Percentiles rank a stretch among this genome's conserved stretches.
phyloP scores from a whole-genome alignment of 495 filamentous ascomycete species.

The Aspergillus asperescens region DNA sequence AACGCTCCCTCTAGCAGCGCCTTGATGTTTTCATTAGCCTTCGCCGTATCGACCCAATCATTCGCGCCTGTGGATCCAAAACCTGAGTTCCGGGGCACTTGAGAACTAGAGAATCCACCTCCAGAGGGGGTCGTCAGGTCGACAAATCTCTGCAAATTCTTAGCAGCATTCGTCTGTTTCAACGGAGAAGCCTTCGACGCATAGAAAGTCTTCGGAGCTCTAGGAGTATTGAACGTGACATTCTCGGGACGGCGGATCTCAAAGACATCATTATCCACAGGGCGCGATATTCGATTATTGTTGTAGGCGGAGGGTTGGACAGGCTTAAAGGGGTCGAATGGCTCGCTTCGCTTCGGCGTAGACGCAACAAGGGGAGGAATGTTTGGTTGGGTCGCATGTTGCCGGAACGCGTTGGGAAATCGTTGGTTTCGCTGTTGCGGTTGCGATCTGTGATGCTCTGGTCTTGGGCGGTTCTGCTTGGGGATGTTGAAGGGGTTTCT shows the following conservation, averaged over 20 bases:
- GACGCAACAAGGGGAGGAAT: constrained; percentile 16
- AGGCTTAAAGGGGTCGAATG: constrained; percentile 42
- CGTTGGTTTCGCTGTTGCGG: constrained; percentile 10
- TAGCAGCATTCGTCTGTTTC: constrained; percentile 30
- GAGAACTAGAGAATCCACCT: constrained; percentile 22
- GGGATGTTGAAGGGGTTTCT: constrained; percentile 50
- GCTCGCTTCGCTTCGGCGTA: constrained; percentile 25
- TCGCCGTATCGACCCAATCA: constrained; percentile 67
- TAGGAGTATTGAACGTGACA: constrained; percentile 35
- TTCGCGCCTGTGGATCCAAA: constrained; percentile 52
- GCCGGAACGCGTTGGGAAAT: constrained; percentile 17
- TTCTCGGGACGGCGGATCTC: constrained; percentile 45
- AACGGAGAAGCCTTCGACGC: constrained; percentile 38
- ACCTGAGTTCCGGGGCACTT: constrained; percentile 21
- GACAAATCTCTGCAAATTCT: constrained; percentile 40
- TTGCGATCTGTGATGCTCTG: constrained; percentile 49
- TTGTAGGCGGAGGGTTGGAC: constrained; percentile 40
- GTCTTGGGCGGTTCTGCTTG: constrained; percentile 41
- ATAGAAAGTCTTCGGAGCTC: constrained; percentile 38
- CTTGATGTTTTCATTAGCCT: constrained; percentile 82
- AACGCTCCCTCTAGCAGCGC: constrained; percentile 81
- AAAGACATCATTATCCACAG: constrained; percentile 29
- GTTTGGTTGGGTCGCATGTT: constrained; percentile 20
- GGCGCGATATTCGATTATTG: constrained; percentile 21
- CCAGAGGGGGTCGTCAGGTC: constrained; percentile 37